Percentiles rank a stretch among this genome's conserved stretches.
phyloP scores from a whole-genome alignment of 2,329 filamentous ascomycete species.

The Aspergillus persii region DNA sequence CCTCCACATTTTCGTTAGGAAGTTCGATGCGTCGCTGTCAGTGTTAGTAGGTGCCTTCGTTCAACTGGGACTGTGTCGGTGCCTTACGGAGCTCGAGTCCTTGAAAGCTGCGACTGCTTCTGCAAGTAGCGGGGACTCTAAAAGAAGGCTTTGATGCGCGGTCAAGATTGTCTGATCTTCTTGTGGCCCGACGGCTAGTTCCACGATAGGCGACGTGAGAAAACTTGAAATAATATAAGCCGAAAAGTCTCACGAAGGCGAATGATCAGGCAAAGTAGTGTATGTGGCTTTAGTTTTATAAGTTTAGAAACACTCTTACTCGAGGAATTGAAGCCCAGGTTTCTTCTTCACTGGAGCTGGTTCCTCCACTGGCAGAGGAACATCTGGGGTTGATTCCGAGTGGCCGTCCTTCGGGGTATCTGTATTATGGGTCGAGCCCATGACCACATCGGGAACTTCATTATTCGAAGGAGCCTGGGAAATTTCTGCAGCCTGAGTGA shows the following conservation, averaged over 20 bases:
- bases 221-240: slow-evolving; percentile 41
- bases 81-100: slow-evolving; percentile 60
- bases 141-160: slow-evolving; percentile 75
- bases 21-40: slow-evolving; percentile 67
- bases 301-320: slow-evolving; percentile 21
- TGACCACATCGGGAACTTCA: slow-evolving; percentile 25
- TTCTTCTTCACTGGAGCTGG: slow-evolving; percentile 19
- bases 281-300: not conserved
- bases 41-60: not conserved
- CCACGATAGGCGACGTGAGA: slow-evolving; percentile 67
- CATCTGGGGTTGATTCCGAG: slow-evolving; percentile 20
- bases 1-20: slow-evolving; percentile 64
- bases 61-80: not conserved
- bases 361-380: slow-evolving; percentile 15
- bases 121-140: slow-evolving; percentile 71
- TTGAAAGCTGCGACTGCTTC: slow-evolving; percentile 62
- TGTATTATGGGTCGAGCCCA: slow-evolving; percentile 15
- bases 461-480: slow-evolving; percentile 4
- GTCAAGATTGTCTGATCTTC: slow-evolving; percentile 63
- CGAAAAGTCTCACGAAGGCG: not conserved
- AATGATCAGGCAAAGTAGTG: not conserved
- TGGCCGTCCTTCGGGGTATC: slow-evolving; percentile 14
- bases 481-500: not conserved
- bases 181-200: slow-evolving; percentile 62
- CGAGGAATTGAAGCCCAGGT: slow-evolving; percentile 26